phyloP scores from a whole-genome alignment of 2,329 filamentous ascomycete species.

The Trichophyton equinum region DNA sequence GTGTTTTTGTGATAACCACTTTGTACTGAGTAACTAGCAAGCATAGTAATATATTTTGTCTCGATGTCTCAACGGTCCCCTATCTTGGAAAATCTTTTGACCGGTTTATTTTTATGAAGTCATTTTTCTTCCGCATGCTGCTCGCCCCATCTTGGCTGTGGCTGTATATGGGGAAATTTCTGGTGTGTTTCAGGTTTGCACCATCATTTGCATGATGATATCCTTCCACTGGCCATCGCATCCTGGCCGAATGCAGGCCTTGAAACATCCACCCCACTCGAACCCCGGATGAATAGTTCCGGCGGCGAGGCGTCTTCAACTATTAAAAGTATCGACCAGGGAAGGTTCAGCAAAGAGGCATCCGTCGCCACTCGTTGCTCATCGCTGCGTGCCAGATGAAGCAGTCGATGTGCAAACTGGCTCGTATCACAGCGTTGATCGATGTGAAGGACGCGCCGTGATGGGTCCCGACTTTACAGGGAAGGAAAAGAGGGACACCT shows the following conservation, averaged over 20 bases:
- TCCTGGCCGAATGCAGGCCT: neutral
- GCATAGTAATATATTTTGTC: neutral
- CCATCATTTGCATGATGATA: neutral
- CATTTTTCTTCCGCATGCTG: neutral
- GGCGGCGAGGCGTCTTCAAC: no score
- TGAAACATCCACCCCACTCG: neutral
- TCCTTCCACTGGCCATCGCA: neutral
- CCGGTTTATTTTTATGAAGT: neutral
- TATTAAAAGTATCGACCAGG: neutral
- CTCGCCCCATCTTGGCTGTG: neutral
- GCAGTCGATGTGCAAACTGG: neutral
- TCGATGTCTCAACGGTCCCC: neutral
- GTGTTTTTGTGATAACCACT: neutral
- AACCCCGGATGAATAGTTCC: neutral
- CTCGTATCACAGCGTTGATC: neutral
- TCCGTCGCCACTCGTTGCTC: neutral
- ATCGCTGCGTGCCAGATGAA: neutral
- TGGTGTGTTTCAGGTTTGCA: neutral
- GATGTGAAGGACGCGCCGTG: neutral
- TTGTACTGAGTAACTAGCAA: neutral
- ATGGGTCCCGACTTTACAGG: neutral
- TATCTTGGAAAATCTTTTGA: neutral
- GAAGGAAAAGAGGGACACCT: neutral
- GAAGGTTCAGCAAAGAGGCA: neutral
- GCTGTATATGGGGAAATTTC: neutral